Percentiles rank a stretch among this genome's conserved stretches.
These are phyloP conservation scores for Coemansia guatemalensis DNA, from an alignment of 192 early-diverging fungal species.

Conservation along the genomic window DNA sequence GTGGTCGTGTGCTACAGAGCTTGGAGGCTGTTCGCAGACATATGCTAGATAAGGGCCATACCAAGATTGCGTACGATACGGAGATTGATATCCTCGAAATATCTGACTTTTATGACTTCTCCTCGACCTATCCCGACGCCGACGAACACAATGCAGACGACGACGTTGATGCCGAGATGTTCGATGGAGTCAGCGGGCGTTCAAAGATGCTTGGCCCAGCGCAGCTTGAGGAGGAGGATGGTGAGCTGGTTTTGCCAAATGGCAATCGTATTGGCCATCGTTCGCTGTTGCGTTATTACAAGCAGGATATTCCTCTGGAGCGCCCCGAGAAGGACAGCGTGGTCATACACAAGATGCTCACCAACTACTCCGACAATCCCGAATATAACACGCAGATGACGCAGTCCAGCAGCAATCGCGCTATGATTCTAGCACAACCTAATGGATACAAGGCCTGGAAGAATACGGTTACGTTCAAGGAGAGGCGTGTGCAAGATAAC, in stretches of 20 bases:
- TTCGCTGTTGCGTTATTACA: conserved; percentile 77
- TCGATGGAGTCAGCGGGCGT: conserved; percentile 32
- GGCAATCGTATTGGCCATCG: conserved; percentile 84
- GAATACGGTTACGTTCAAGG: conserved; percentile 58
- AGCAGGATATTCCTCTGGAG: conserved; percentile 64
- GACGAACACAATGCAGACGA: conserved; percentile 52
- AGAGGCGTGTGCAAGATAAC: conserved; percentile 58
- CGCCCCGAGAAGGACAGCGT: conserved; percentile 71
- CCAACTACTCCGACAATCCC: conserved; percentile 60
- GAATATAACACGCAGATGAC: conserved; percentile 38
- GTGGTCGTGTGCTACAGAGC: conserved; percentile 76
- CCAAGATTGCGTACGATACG: conserved; percentile 94
- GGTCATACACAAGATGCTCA: conserved; percentile 75
- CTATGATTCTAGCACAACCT: conserved; percentile 41
- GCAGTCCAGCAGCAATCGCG: conserved; percentile 36
- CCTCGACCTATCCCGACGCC: conserved; percentile 76
- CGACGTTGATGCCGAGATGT: conserved; percentile 14
- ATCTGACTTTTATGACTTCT: conserved; percentile 96
- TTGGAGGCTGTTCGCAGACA: conserved; percentile 93
- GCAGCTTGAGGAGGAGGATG: conserved; percentile 72
- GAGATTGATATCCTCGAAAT: conserved; percentile 90
- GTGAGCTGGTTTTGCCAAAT: conserved; percentile 83
- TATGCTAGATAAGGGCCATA: conserved; percentile 96
- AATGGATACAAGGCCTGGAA: conserved; percentile 41
- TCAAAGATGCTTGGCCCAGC: conserved; percentile 20